Evolutionary conservation across 129 eudicot genomes (phyloP), one percentile per base, ranked within the genome.

Genomic region (Helianthus tuberosus): DNA sequence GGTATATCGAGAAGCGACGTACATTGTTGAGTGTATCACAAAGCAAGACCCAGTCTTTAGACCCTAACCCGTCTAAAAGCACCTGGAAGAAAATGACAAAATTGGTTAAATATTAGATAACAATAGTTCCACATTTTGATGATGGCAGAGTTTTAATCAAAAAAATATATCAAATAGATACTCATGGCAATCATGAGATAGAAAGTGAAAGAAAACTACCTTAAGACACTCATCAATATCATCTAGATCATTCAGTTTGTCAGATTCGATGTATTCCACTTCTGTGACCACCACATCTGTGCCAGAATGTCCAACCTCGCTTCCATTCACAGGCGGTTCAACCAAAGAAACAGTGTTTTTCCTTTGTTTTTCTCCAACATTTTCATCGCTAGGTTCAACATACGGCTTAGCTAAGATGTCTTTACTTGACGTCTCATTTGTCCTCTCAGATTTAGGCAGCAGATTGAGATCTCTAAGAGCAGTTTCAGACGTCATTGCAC

Each of bases 191-290:
- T 48, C 27, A 66, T 48, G 69, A 68, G 59, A 67, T 44, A 35
- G 38, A 5, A 61, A 63, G 8, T 64, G 47, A 15, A 50, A 44
- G 6, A 57, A 32, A 32, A 39, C 8, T 75, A 86, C 97, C 92
- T 82, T 79, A 62, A 86, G 77, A 79, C 84, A 78, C 64, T 50
- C 44, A 64, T 86, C 86, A 71, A 86, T 87, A 62, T 91, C 89
- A 78, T 88, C 89, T 25, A 91, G 77, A 86, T 88, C 92, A 68
- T 80, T 72, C 75, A 91, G 62, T 74, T 88, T 79, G 58, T 88
- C 97, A 69, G 97, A 91, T 66, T 86, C 92, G 55, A 91, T 77
- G 82, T 88, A 91, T 72, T 91, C 97, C 6, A 91, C 90, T 82
- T 91, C 97, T 54, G 75, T 68, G 81, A 16, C 85, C 2, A 81